Evolutionary conservation across 2,329 filamentous ascomycete species (phyloP).

Genomic region (Ceratocystis colombiana): DNA sequence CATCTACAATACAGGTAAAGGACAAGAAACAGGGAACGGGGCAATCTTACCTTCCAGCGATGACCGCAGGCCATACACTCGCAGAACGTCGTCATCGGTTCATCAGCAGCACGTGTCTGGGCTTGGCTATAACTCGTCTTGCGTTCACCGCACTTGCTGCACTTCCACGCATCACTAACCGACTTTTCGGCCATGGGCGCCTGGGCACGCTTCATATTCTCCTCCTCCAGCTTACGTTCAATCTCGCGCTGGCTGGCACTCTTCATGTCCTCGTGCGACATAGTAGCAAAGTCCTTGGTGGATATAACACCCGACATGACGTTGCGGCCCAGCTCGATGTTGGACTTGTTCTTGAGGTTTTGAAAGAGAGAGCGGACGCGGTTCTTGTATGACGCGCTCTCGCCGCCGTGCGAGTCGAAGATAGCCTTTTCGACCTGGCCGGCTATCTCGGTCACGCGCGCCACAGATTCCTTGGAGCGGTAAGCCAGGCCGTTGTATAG

Average conservation of each 20-base stretch:
- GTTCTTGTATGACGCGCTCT: conserved; percentile 60
- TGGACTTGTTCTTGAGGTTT: conserved; percentile 89
- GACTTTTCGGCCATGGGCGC: conserved; percentile 85
- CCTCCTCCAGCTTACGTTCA: conserved; percentile 67
- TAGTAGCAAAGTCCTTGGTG: conserved; percentile 65
- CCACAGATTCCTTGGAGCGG: conserved; percentile 59
- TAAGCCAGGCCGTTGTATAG: conserved; percentile 82
- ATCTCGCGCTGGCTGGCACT: conserved; percentile 68
- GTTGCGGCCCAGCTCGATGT: conserved; percentile 62
- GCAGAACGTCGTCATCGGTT: conserved; percentile 75
- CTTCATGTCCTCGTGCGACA: conserved; percentile 87
- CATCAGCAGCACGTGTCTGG: conserved; percentile 89
- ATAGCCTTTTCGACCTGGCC: conserved; percentile 78
- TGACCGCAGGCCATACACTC: conserved; percentile 60
- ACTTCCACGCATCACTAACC: conserved; percentile 78
- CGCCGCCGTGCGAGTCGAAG: conserved; percentile 57
- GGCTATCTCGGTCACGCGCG: conserved; percentile 60
- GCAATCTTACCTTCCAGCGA: conserved; percentile 55
- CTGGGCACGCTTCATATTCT: conserved; percentile 97
- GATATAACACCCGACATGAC: conserved; percentile 66
- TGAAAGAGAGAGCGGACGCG: conserved; percentile 90
- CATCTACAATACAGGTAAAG: background rate
- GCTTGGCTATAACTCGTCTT: conserved; percentile 94
- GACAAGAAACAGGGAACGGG: background rate
- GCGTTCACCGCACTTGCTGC: conserved; percentile 83